A percentile compares a stretch with the other conserved stretches of the same genome.
Evolutionary conservation across 139 green algal genomes (phyloP).

Genomic region (Chlamydomonas schloesseri): DNA sequence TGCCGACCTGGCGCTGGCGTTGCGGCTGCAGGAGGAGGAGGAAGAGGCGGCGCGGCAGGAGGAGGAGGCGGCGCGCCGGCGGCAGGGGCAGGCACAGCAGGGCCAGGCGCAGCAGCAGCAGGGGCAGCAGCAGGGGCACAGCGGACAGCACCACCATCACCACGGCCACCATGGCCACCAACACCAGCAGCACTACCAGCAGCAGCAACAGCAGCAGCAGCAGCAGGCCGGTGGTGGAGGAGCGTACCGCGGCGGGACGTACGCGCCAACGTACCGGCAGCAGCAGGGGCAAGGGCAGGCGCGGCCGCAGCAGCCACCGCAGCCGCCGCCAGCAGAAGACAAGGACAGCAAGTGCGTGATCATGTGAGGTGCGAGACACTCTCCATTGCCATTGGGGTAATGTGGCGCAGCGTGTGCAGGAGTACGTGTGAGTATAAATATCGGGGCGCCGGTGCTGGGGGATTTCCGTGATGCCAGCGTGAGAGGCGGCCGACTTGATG

Average conservation of each 20-base stretch:
- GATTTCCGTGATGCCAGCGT: no score
- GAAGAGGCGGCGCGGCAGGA: slow-evolving; percentile 46
- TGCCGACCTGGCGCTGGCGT: slow-evolving; percentile 85
- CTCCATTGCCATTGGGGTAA: background rate
- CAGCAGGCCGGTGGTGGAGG: background rate
- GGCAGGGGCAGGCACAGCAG: background rate
- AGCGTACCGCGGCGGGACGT: background rate
- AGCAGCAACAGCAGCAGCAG: no score
- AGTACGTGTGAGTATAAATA: no score
- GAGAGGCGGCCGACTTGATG: no score
- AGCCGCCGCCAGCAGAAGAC: background rate
- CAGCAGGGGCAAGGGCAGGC: slow-evolving; percentile 29
- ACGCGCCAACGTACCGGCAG: slow-evolving; percentile 18
- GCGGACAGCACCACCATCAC: background rate
- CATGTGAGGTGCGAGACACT: no score
- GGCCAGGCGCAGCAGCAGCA: slow-evolving; percentile 8
- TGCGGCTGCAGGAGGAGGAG: slow-evolving; percentile 88
- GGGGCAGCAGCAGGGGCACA: background rate
- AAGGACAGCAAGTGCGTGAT: slow-evolving; percentile 50
- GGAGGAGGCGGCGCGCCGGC: slow-evolving; percentile 21
- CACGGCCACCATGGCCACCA: background rate
- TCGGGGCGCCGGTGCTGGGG: no score
- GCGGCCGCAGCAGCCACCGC: slow-evolving; percentile 17
- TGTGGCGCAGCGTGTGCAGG: background rate
- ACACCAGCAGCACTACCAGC: background rate